Conservation (phyloP, 768 basidiomycete species). For the Ramaria rubella region DNA sequence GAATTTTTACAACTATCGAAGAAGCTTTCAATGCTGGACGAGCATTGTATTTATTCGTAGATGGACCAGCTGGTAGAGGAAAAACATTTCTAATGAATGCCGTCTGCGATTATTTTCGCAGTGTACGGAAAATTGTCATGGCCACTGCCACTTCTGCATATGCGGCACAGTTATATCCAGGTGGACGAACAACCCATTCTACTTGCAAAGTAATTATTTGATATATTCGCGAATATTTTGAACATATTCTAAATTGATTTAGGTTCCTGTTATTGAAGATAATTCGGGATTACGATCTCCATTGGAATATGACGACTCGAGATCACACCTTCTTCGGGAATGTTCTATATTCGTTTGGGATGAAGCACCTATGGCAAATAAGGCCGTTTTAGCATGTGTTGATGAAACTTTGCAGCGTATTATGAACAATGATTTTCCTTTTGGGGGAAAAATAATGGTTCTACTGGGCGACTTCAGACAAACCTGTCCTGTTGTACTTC, state of each 20-base stretch:
- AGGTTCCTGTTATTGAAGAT: conserved; percentile 31
- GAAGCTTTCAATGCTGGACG: conserved; percentile 11
- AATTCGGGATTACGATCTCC: conserved; percentile 27
- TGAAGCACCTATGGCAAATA: conserved; percentile 38
- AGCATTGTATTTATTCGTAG: conserved; percentile 25
- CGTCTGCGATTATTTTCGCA: conserved; percentile 27
- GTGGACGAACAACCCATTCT: conserved; percentile 33
- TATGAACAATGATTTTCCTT: conserved; percentile 24
- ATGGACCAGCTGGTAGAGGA: conserved; percentile 37
- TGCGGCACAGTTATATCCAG: conserved; percentile 32
- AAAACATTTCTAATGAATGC: conserved; percentile 35
- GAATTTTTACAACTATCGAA: conserved; percentile 16
- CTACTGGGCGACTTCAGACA: conserved; percentile 37
- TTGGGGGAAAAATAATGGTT: conserved; percentile 33
- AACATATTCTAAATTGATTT: background rate
- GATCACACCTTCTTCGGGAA: conserved; percentile 29
- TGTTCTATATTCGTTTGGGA: conserved; percentile 34
- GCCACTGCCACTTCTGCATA: conserved; percentile 34
- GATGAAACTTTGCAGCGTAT: conserved; percentile 27
- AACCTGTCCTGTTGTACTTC: conserved; percentile 31
- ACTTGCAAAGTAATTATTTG: conserved; percentile 30
- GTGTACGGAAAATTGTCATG: conserved; percentile 25
- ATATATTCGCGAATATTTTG: background rate
- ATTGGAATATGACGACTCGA: conserved; percentile 21
- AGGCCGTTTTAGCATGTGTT: conserved; percentile 28